phyloP scores from a whole-genome alignment of 768 basidiomycete species.

The Nidularia sp. region DNA sequence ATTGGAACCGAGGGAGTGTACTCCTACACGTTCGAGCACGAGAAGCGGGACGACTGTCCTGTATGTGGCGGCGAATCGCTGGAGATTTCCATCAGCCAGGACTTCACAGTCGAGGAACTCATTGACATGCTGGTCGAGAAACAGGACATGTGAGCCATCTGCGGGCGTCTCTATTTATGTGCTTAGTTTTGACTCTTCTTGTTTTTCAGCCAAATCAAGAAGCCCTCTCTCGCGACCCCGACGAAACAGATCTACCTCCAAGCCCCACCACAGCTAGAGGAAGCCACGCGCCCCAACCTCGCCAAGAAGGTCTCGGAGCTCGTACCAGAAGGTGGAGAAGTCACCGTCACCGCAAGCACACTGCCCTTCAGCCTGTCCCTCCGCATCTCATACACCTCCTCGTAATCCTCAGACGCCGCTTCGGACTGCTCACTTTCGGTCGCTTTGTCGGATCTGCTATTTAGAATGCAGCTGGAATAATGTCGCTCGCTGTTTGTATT shows the following conservation, averaged over 20 bases:
- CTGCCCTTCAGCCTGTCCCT: conserved; percentile 84
- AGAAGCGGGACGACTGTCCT: conserved; percentile 89
- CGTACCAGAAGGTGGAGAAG: conserved; percentile 68
- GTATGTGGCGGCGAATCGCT: conserved; percentile 93
- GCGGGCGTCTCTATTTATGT: neutral
- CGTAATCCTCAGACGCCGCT: too few species aligned
- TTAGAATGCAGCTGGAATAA: too few species aligned
- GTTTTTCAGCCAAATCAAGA: conserved; percentile 84
- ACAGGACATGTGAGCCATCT: conserved; percentile 77
- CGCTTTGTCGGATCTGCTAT: too few species aligned
- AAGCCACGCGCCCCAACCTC: conserved; percentile 87
- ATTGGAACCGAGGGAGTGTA: conserved; percentile 96
- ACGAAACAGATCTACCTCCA: conserved; percentile 85
- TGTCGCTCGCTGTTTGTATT: too few species aligned
- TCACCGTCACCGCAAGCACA: conserved; percentile 84
- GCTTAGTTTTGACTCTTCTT: neutral
- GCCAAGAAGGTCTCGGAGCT: conserved; percentile 83
- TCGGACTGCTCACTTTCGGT: too few species aligned
- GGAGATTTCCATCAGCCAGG: conserved; percentile 64
- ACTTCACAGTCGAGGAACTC: conserved; percentile 79
- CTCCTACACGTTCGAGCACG: conserved; percentile 95
- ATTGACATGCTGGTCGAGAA: conserved; percentile 85
- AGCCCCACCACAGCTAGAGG: conserved; percentile 87
- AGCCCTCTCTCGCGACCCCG: conserved; percentile 82
- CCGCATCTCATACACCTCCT: conserved; percentile 49